phyloP scores from a whole-genome alignment of 805 yeast species.

The Candida michaelii region DNA sequence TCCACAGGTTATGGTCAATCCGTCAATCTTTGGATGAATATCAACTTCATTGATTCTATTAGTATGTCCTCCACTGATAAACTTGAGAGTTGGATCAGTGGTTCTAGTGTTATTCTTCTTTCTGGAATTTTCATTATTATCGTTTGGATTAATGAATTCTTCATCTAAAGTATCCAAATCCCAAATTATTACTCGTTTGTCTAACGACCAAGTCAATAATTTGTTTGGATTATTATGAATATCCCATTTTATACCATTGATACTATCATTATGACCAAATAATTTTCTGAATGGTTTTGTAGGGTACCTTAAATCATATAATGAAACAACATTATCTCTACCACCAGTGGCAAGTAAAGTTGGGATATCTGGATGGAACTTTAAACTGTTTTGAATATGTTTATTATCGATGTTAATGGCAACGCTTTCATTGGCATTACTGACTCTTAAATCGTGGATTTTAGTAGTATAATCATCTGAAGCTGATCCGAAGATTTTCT shows the following conservation, averaged over 20 bases:
- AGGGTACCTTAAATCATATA: constrained; percentile 74
- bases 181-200: constrained; percentile 75
- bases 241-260: constrained; percentile 49
- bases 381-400: constrained; percentile 66
- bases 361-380: constrained; percentile 57
- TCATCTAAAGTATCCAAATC: constrained; percentile 61
- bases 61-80: constrained; percentile 88
- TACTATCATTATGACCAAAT: constrained; percentile 58
- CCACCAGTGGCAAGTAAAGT: constrained; percentile 73
- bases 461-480: constrained; percentile 66
- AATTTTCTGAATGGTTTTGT: constrained; percentile 59
- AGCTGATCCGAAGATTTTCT: constrained; percentile 60
- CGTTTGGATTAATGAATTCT: constrained; percentile 42
- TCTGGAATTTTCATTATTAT: constrained; percentile 37
- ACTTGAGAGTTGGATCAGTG: constrained; percentile 73
- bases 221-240: constrained; percentile 47
- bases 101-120: constrained; percentile 36
- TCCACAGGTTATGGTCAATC: constrained; percentile 65
- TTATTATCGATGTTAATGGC: constrained; percentile 45
- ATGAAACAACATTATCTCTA: constrained; percentile 67
- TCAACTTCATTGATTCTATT: constrained; percentile 63
- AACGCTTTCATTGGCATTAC: constrained; percentile 31
- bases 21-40: constrained; percentile 61
- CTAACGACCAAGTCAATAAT: constrained; percentile 60
- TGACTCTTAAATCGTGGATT: constrained; percentile 55